phyloP scores from a whole-genome alignment of 2,329 filamentous ascomycete species.

The Colletotrichum somersetense region DNA sequence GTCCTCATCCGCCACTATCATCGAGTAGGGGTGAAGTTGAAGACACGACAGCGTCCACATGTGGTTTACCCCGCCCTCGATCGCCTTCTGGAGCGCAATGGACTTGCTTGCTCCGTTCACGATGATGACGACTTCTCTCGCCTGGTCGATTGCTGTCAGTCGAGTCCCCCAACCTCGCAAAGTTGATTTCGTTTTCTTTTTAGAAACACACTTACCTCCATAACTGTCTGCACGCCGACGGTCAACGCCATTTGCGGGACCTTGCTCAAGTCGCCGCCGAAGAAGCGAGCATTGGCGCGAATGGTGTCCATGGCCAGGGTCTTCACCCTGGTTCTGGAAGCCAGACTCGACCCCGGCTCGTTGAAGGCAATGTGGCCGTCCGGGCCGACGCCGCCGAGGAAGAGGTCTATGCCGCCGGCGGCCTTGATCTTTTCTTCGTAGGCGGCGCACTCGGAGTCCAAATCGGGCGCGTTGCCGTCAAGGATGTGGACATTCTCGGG shows the following conservation, averaged over 20 bases:
- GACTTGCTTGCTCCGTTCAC: conserved; percentile 81
- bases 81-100: conserved; percentile 76
- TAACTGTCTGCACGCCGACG: conserved; percentile 55
- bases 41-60: conserved; percentile 84
- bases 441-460: conserved; percentile 76
- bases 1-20: conserved; percentile 82
- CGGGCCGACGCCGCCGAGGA: conserved; percentile 80
- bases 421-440: conserved; percentile 79
- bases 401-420: conserved; percentile 80
- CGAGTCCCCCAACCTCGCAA: conserved; percentile 53
- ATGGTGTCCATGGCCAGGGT: conserved; percentile 84
- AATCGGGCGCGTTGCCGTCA: conserved; percentile 77
- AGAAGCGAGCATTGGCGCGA: conserved; percentile 78
- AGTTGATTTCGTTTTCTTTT: conserved; percentile 64
- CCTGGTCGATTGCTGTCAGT: conserved; percentile 72
- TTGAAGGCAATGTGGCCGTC: conserved; percentile 88
- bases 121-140: conserved; percentile 80
- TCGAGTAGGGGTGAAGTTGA: conserved; percentile 78
- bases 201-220: conserved; percentile 63
- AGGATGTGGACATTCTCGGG: conserved; percentile 79
- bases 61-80: conserved; percentile 82
- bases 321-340: conserved; percentile 79
- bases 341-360: conserved; percentile 79
- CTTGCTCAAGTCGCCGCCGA: conserved; percentile 42
- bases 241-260: conserved; percentile 45